Evolutionary conservation across 345 rosid species (phyloP), one percentile per base, ranked within the genome.

Genomic region (Corchorus capsularis): DNA sequence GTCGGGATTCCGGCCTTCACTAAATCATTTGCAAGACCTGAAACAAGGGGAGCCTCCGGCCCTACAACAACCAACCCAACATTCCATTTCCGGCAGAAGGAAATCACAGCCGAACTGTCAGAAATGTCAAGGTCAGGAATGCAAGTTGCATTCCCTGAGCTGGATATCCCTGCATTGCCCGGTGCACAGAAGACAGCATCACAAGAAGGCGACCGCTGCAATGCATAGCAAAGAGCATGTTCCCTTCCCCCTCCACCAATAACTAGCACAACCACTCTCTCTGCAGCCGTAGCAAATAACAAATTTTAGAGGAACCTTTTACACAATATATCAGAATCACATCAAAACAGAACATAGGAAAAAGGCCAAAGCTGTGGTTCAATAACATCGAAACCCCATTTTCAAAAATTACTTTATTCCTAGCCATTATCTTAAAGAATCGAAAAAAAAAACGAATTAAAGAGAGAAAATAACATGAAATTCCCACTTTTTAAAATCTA

Each of bases 171-270:
- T 2, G 86, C 91, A 83, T 95, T 93, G 49, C 99, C 99, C 62
- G 98, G 98, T 17, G 98, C 97, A 75, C 98, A 95, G 77, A 92
- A 87, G 55, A 95, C 94, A 41, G 87, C 75, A 55, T 82, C 88
- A 65, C 98, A 92, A 1, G 96, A 86, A 6, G 90, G 86, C 59
- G 99, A 93, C 54, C 88, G 92, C 71, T 85, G 82, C 87, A 95
- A 82, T 17, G 97, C 96, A 72, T 88, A 85, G 84, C 97, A 95
- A 64, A 95, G 93, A 0, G 99, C 94, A 74, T 95, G 97, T 59
- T 95, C 99, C 85, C 98, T 89, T 22, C 98, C 99, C 77, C 99
- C 98, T 79, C 97, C 98, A 65, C 99, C 99, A 68, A 95, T 89
- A 65, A 94, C 98, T n/a, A 93, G 86, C 72, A 91, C 98, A 71